Percentiles rank a stretch among this genome's conserved stretches.
Conservation (phyloP, 805 yeast genomes). For the Maudiozyma turicensis region DNA sequence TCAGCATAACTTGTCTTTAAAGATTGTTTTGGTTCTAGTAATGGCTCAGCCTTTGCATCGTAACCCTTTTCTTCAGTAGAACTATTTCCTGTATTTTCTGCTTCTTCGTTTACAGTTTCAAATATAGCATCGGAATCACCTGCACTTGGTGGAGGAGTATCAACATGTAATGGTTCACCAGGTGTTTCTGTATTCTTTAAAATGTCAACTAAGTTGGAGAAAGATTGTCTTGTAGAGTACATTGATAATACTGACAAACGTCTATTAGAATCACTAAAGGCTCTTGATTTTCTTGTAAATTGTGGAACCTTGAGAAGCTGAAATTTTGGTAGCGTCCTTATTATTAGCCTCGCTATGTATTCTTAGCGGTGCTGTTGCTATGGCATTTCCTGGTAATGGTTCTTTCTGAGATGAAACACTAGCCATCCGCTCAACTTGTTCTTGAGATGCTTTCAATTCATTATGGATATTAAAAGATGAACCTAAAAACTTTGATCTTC, state of each 20-base stretch:
- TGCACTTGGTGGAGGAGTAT: slow-evolving; percentile 12
- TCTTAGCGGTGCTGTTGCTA: slow-evolving; percentile 17
- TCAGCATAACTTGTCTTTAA: slow-evolving; percentile 34
- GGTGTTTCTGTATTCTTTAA: slow-evolving; percentile 22
- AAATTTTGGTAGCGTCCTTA: slow-evolving; percentile 40
- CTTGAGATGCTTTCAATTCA: slow-evolving; percentile 20
- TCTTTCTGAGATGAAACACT: slow-evolving; percentile 1
- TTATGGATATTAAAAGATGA: slow-evolving; percentile 31
- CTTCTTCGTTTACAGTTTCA: slow-evolving; percentile 19
- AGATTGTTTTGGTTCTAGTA: slow-evolving; percentile 8
- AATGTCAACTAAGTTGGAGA: slow-evolving; percentile 44
- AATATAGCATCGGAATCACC: slow-evolving; percentile 24
- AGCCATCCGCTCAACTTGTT: slow-evolving; percentile 2
- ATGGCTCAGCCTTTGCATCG: not conserved
- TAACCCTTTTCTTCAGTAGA: slow-evolving; percentile 19
- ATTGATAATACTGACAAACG: slow-evolving; percentile 63
- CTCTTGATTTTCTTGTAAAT: slow-evolving; percentile 58
- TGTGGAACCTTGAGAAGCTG: slow-evolving; percentile 63
- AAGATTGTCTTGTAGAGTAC: slow-evolving; percentile 60
- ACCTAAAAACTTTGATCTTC: slow-evolving; percentile 37
- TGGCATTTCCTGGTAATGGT: slow-evolving; percentile 21
- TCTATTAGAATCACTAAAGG: slow-evolving; percentile 52
- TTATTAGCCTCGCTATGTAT: slow-evolving; percentile 6
- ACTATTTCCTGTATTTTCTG: slow-evolving; percentile 9
- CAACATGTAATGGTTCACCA: slow-evolving; percentile 5